phyloP scores from a whole-genome alignment of 2,329 filamentous ascomycete species.

The Ascochyta fabae region DNA sequence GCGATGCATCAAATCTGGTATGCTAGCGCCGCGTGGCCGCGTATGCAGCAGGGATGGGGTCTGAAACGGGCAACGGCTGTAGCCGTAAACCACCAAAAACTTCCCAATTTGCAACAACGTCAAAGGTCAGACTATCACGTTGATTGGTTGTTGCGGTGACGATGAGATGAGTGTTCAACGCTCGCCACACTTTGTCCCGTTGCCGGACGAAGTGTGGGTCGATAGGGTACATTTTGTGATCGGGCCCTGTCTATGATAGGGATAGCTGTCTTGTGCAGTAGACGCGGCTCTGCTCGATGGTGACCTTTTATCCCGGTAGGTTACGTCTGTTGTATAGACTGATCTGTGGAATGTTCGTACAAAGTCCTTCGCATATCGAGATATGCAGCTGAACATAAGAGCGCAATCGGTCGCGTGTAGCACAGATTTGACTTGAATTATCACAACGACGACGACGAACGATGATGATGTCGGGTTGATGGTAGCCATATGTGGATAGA shows the following conservation, averaged over 20 bases:
- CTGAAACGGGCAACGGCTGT: slow-evolving; percentile 1
- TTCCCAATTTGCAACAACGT: neutral
- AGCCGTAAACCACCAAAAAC: neutral
- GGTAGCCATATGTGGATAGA: too few relatives aligned
- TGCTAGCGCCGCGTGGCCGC: slow-evolving; percentile 11
- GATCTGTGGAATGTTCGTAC: neutral
- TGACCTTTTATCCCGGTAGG: neutral
- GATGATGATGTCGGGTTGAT: too few relatives aligned
- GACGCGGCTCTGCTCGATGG: neutral
- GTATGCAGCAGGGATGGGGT: slow-evolving; percentile 9
- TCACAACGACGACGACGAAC: neutral
- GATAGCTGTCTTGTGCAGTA: neutral
- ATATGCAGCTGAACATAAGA: neutral
- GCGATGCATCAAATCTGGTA: slow-evolving; percentile 1
- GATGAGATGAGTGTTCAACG: neutral
- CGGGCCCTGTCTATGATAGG: neutral
- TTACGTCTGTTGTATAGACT: neutral
- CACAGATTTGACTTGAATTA: neutral
- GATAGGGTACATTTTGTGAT: neutral
- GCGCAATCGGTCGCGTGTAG: neutral
- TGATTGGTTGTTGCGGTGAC: neutral
- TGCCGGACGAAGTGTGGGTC: neutral
- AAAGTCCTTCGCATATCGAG: neutral
- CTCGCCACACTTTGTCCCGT: neutral
- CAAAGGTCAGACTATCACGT: neutral